phyloP scores from a whole-genome alignment of 495 filamentous ascomycete genomes.

The Chaetomium cochliodes region DNA sequence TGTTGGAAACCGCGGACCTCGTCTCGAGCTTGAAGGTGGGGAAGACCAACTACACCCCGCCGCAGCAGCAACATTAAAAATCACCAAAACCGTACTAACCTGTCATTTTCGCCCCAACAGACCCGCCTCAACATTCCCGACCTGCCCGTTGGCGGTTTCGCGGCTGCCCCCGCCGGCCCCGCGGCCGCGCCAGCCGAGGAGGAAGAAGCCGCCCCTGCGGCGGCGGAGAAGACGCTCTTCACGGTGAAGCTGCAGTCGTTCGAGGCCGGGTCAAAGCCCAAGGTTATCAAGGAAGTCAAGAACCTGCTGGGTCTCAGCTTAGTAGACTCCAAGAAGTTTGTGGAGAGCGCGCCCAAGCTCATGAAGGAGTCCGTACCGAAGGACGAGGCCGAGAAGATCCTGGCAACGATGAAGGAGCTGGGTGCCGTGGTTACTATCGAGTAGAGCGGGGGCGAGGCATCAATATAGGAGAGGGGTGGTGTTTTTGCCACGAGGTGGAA shows the following conservation, averaged over 20 bases:
- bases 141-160: constrained; percentile 83
- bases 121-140: constrained; percentile 96
- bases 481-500: background rate
- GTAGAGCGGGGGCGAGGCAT: constrained; percentile 43
- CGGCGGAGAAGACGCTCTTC: constrained; percentile 95
- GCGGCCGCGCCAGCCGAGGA: constrained; percentile 57
- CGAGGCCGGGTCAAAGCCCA: constrained; percentile 86
- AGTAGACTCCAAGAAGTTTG: constrained; percentile 99
- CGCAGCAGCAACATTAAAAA: background rate
- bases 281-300: constrained; percentile 99
- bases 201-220: constrained; percentile 83
- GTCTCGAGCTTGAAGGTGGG: constrained; percentile 84
- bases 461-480: background rate
- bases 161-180: constrained; percentile 55
- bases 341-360: constrained; percentile 93
- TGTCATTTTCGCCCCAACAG: constrained; percentile 45
- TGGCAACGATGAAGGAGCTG: constrained; percentile 86
- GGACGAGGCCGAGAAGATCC: constrained; percentile 98
- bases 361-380: constrained; percentile 98
- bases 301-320: constrained; percentile 88
- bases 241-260: constrained; percentile 87
- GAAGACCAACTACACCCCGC: background rate
- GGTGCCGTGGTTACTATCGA: constrained; percentile 89
- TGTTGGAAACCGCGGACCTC: constrained; percentile 94
- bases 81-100: background rate